Evolutionary conservation across 2,329 filamentous ascomycete genomes (phyloP).

Genomic region (Fusarium cicatricum): DNA sequence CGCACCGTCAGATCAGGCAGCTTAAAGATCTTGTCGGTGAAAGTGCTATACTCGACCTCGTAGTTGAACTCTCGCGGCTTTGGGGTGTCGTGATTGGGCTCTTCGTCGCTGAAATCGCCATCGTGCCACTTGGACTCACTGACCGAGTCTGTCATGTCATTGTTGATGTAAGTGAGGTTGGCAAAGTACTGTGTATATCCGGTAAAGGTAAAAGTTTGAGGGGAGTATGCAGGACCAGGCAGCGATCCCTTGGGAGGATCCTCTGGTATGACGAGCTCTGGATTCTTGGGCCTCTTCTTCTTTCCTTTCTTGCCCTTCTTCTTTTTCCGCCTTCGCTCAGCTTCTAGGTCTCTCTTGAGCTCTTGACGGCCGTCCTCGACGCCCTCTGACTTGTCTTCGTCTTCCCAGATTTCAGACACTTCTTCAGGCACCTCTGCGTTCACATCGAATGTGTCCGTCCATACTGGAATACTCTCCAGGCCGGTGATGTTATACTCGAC

Average conservation of each 20-base stretch:
- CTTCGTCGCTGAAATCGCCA: conserved; percentile 69
- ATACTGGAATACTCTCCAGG: conserved; percentile 64
- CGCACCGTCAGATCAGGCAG: conserved; percentile 85
- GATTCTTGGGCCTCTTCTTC: conserved; percentile 63
- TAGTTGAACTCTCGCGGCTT: conserved; percentile 73
- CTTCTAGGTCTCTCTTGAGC: conserved; percentile 40
- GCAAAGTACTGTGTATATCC: conserved; percentile 92
- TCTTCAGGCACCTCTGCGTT: conserved; percentile 10
- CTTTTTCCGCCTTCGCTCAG: conserved; percentile 47
- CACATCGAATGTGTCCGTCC: conserved; percentile 50
- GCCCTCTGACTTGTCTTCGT: conserved; percentile 45
- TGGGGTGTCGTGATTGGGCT: conserved; percentile 59
- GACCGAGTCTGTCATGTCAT: conserved; percentile 60
- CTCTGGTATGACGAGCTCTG: conserved; percentile 71
- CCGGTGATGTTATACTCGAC: conserved; percentile 92
- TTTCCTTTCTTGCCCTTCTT: conserved; percentile 52
- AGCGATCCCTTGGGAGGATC: conserved; percentile 75
- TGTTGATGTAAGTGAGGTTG: conserved; percentile 91
- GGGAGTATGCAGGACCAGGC: conserved; percentile 90
- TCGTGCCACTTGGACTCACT: conserved; percentile 64
- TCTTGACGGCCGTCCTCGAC: conserved; percentile 39
- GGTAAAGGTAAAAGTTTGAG: conserved; percentile 80
- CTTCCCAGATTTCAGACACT: conserved; percentile 25
- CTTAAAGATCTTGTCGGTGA: conserved; percentile 76
- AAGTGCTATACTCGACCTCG: conserved; percentile 87